Base-by-base conservation (phyloP, 352 stramenopile species). In the Phytophthora vignae region DNA sequence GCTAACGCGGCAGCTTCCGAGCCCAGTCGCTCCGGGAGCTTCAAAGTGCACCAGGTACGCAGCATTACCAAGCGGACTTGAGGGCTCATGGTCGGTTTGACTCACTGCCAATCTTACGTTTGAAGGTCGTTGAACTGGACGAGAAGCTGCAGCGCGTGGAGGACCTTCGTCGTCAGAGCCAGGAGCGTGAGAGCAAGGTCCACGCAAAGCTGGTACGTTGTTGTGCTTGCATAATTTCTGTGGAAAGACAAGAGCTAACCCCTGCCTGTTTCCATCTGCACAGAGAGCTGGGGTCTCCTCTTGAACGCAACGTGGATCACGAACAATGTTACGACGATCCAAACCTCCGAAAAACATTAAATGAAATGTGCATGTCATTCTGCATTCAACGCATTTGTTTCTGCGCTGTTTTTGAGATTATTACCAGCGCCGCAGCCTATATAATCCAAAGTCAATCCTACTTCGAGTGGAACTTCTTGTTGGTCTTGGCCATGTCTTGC, bases 401-500 rank as follows among this genome's bases (percentile, higher is more conserved):
- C 42, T 57, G 61, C 46, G 64, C 54, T 60, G 52, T 50, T 60
- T 64, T 61, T 25, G 55, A 59, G 52, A 64, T 62, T 17, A 65
- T 60, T 55, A 50, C 50, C 52, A 65, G 46, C 60, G 64, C 19
- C 17, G 31, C 21, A 42, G 19, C 67, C 38, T 70, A 60, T 74
- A 71, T 66, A 62, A 54, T 33, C n/a, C 25, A 31, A 60, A 25
- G 19, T 40, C 49, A 64, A 53, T 42, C 48, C 63, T 86, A 96
- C 64, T 86, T 93, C 44, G 79, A 74, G 87, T 99, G 94, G 76
- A 99, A 99, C 76, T 98, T 99, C 87, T 99, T 99, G 82, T 98
- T 96, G 36, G 87, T 95, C 72, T 98, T 97, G 60, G 97, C 97
- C 85, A 99, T 96, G 77, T 99, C 98, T 82, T 98, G 92, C 42